Evolutionary conservation across 805 yeast genomes (phyloP).

Genomic region (Yarrowia sp.): DNA sequence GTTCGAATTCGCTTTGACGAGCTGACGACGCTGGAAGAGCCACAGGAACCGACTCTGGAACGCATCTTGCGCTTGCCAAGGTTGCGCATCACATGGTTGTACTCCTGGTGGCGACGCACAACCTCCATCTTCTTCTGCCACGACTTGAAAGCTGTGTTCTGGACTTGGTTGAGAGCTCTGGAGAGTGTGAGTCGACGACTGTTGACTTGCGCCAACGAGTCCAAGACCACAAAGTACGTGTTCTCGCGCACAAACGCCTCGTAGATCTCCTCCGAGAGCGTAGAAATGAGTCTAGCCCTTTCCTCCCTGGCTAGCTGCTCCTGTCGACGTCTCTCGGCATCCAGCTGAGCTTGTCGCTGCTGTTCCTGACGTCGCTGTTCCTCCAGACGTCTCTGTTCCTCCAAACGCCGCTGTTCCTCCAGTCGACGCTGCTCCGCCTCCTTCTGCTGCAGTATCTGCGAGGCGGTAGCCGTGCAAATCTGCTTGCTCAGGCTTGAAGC

Average conservation of each 20-base stretch:
- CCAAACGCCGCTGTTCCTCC: neutral
- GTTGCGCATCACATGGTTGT: constrained; percentile 38
- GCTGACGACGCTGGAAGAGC: constrained; percentile 22
- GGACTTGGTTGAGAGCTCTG: constrained; percentile 37
- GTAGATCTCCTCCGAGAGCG: constrained; percentile 52
- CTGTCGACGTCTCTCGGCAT: neutral
- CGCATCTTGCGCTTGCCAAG: constrained; percentile 37
- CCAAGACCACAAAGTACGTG: constrained; percentile 47
- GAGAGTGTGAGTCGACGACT: constrained; percentile 41
- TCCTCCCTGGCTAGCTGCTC: neutral
- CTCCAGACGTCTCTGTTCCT: neutral
- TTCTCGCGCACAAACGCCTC: constrained; percentile 46
- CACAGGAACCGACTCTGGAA: neutral
- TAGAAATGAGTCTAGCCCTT: constrained; percentile 36
- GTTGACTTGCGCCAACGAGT: constrained; percentile 45
- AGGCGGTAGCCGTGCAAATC: neutral
- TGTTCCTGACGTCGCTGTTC: neutral
- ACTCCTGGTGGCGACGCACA: constrained; percentile 44
- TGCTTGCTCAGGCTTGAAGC: neutral
- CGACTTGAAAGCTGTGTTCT: constrained; percentile 39
- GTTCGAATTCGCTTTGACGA: neutral
- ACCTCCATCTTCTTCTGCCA: constrained; percentile 36
- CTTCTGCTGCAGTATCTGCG: constrained; percentile 19
- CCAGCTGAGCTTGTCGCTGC: neutral
- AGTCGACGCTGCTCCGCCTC: constrained; percentile 32